Evolutionary conservation across 768 basidiomycete genomes (phyloP), one percentile per base, ranked within the genome.

Genomic region (Suillus cothurnatus): DNA sequence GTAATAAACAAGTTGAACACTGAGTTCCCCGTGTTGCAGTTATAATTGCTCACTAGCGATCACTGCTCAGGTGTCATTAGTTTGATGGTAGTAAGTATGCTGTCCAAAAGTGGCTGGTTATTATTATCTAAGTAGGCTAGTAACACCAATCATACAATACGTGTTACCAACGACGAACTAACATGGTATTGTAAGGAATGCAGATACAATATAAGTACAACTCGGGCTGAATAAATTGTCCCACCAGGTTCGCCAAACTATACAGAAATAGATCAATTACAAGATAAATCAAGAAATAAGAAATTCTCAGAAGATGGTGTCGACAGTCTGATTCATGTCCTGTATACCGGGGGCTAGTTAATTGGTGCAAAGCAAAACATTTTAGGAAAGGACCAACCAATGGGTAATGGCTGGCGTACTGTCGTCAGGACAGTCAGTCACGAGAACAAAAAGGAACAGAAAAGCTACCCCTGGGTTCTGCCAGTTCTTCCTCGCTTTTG

Each of bases 321-420:
- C 61, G 9, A 62, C 26, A 31, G 19, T 2, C 19, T 62, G 50
- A 55, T 62, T 8, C 49, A 62, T 36, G 34, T 60, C 61, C 61
- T 62, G 26, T 15, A 50, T 17, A 14, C 7, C 49, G 17, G 31
- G 4, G 39, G 17, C 28, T 2, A 55, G 26, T 36, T 23, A 23
- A 21, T n/a, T 14, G 8, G 28, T 53, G 28, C 23, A 34, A 52
- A 62, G 15, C 7, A 4, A 57, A 11, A 19, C 11, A 21, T 21
- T 26, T 5, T 26, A 62, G 31, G 38, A 23, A 53, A 62, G 26
- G 12, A 62, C 62, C 12, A 60, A 62, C 62, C 5, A 62, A 38
- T 38, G 52, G 69, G 26, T 64, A 69, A 70, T 66, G n/a, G 53
- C 34, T 45, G 53, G 23, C 61, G 63, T 38, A 55, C 62, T n/a